Conservation (phyloP, 768 basidiomycete species). For the Xerocomus brunneocitrinus region DNA sequence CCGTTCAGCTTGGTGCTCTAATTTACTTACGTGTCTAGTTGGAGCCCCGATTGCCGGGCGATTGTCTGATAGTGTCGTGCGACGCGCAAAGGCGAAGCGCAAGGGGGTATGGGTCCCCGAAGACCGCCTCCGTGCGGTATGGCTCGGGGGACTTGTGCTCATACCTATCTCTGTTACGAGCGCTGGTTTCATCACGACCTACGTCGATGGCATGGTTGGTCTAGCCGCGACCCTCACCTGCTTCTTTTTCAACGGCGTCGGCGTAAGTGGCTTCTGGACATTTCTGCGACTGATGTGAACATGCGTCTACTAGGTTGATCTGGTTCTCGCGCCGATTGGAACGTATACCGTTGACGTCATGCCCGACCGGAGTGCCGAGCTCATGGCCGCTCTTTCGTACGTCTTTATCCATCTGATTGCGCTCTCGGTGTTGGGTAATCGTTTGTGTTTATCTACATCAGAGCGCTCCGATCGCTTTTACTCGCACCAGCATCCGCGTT, state of each 20-base stretch:
- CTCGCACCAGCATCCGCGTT: conserved; percentile 12
- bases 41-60: conserved; percentile 58
- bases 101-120: conserved; percentile 63
- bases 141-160: conserved; percentile 43
- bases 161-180: conserved; percentile 49
- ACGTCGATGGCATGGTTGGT: conserved; percentile 46
- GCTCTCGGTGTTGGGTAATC: neutral
- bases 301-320: conserved; percentile 41
- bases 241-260: conserved; percentile 60
- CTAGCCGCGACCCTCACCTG: conserved; percentile 48
- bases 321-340: conserved; percentile 50
- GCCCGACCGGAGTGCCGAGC: conserved; percentile 58
- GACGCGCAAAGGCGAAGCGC: conserved; percentile 44
- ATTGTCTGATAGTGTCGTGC: conserved; percentile 52
- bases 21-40: conserved; percentile 32
- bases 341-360: conserved; percentile 60
- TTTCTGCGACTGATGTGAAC: neutral
- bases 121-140: conserved; percentile 55
- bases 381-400: conserved; percentile 53
- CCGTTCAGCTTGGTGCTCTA: neutral
- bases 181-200: conserved; percentile 48
- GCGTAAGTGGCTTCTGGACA: conserved; percentile 37
- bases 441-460: neutral
- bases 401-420: conserved; percentile 14
- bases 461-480: conserved; percentile 23